These are phyloP conservation scores for Ascochyta viciae-villosae DNA, from an alignment of 2,329 filamentous ascomycete species.

Conservation along the genomic window DNA sequence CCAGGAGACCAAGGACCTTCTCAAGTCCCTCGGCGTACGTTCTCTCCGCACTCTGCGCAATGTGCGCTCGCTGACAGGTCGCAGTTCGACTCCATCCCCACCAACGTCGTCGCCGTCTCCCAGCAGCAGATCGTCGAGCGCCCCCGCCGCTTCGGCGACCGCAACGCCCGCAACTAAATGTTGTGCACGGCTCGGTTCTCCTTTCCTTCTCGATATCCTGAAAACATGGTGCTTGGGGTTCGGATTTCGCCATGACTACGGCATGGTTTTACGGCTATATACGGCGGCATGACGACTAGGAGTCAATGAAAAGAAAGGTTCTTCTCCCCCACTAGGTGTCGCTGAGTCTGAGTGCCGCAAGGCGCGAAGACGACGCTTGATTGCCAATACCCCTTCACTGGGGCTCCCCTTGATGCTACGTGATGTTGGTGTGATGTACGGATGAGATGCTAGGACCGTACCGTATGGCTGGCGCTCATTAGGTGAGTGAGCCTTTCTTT, in stretches of 20 bases:
- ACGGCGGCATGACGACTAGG: constrained; percentile 76
- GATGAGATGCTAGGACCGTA: constrained; percentile 21
- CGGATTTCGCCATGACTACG: constrained; percentile 93
- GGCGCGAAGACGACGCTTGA: constrained; percentile 78
- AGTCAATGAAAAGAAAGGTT: constrained; percentile 52
- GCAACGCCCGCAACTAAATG: constrained; percentile 51
- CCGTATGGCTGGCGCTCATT: constrained; percentile 18
- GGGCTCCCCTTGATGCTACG: constrained; percentile 15
- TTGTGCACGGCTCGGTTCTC: constrained; percentile 57
- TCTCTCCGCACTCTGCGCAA: constrained; percentile 9
- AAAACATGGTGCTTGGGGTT: constrained; percentile 79
- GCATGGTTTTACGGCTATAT: constrained; percentile 76
- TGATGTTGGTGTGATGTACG: constrained; percentile 17
- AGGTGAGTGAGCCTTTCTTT: constrained; percentile 14
- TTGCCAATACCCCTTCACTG: constrained; percentile 68
- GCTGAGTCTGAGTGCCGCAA: constrained; percentile 70
- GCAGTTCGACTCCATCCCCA: constrained; percentile 95
- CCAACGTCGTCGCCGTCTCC: constrained; percentile 90
- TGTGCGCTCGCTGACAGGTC: constrained; percentile 17
- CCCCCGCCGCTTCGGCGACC: constrained; percentile 78
- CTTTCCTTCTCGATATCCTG: constrained; percentile 42
- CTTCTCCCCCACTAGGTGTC: constrained; percentile 74
- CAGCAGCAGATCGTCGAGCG: constrained; percentile 89
- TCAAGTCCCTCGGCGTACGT: constrained; percentile 98
- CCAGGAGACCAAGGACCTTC: constrained; percentile 98